Evolutionary conservation across 179 eudicot species (phyloP).

Genomic region (Sideroxylon spinosum): DNA sequence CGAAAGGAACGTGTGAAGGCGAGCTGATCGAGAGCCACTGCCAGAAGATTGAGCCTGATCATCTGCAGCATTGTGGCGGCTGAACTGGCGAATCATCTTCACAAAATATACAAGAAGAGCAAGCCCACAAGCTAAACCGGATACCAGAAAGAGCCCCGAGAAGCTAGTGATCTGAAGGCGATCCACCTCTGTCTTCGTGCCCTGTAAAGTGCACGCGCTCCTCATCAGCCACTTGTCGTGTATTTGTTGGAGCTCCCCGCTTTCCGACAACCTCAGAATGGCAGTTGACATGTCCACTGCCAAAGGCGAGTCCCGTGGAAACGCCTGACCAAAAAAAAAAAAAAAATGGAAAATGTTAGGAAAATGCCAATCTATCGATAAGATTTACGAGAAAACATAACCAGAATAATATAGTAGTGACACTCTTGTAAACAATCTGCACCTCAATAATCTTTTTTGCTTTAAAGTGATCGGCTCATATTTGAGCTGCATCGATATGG

Average conservation of each 20-base stretch:
- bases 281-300: constrained; percentile 76
- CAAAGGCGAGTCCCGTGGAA: constrained; percentile 69
- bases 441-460: too few relatives aligned
- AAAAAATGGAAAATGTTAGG: background rate
- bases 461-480: too few relatives aligned
- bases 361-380: too few relatives aligned
- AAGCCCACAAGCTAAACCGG: constrained; percentile 50
- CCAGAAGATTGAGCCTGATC: constrained; percentile 13
- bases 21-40: constrained; percentile 22
- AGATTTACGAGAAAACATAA: too few relatives aligned
- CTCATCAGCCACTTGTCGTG: constrained; percentile 75
- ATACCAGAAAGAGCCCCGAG: constrained; percentile 52
- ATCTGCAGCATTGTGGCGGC: constrained; percentile 27
- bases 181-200: constrained; percentile 43
- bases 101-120: constrained; percentile 42
- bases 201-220: constrained; percentile 69
- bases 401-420: too few relatives aligned
- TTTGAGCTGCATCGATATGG: too few relatives aligned
- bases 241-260: constrained; percentile 72
- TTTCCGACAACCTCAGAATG: constrained; percentile 57
- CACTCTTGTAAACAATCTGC: too few relatives aligned
- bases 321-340: constrained; percentile 42
- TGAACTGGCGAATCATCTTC: constrained; percentile 35
- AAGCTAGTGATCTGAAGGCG: constrained; percentile 62
- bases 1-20: constrained; percentile 44